Conservation (phyloP, 208 protist genomes). For the Wallacemonas collosoma region DNA sequence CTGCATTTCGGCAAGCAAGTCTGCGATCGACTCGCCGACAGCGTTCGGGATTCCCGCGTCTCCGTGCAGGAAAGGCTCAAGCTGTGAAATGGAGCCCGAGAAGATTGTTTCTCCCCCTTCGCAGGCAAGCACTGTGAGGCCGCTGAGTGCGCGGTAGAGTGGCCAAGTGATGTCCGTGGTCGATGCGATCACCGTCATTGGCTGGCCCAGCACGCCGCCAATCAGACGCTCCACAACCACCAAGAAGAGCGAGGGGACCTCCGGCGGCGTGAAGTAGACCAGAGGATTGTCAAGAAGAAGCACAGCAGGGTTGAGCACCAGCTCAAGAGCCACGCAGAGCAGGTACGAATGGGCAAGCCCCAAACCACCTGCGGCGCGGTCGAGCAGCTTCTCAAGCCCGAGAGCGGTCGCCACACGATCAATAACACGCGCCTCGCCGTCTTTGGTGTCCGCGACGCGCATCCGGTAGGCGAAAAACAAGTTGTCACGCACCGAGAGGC, state of each 20-base stretch:
- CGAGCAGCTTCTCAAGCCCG: conserved; percentile 17
- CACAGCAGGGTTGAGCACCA: conserved; percentile 28
- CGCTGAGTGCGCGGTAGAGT: conserved; percentile 37
- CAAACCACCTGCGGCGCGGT: conserved; percentile 13
- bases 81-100: conserved; percentile 26
- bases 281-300: conserved; percentile 32
- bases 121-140: conserved; percentile 41
- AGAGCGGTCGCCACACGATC: conserved; percentile 13
- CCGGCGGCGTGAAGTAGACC: conserved; percentile 18
- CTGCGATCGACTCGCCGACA: conserved; percentile 40
- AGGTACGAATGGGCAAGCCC: conserved; percentile 26
- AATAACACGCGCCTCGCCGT: conserved; percentile 14
- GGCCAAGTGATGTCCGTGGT: conserved; percentile 32
- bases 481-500: conserved; percentile 30
- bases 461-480: conserved; percentile 37
- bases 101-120: conserved; percentile 38
- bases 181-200: conserved; percentile 26
- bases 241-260: conserved; percentile 20
- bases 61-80: conserved; percentile 42
- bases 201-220: background rate
- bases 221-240: conserved; percentile 14
- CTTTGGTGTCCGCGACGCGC: conserved; percentile 24
- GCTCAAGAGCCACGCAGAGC: conserved; percentile 33
- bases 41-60: conserved; percentile 30
- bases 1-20: conserved; percentile 48